Conservation (phyloP, 2,329 filamentous ascomycete species). For the Trichoderma cornu-damae region DNA sequence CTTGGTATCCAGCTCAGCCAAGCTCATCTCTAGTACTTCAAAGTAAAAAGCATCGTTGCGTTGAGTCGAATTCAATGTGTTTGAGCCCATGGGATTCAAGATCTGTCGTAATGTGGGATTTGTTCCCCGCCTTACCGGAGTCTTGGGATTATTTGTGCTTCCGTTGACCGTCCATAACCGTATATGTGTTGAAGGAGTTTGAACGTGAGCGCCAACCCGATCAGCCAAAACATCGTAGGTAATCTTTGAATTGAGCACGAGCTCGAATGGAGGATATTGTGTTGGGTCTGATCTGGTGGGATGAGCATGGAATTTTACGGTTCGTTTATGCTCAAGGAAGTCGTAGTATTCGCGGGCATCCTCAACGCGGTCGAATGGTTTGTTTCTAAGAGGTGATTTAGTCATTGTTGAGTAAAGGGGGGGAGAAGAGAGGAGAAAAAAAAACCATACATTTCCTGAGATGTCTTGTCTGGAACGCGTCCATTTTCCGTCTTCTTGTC, state of each 20-base stretch:
- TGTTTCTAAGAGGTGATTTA: slow-evolving; percentile 20
- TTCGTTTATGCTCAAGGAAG: slow-evolving; percentile 78
- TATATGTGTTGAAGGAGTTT: slow-evolving; percentile 76
- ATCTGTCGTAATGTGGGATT: slow-evolving; percentile 73
- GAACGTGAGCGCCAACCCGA: slow-evolving; percentile 73
- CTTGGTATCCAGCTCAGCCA: slow-evolving; percentile 89
- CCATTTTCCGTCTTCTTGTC: slow-evolving; percentile 41
- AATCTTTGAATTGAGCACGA: slow-evolving; percentile 82
- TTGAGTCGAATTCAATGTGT: slow-evolving; percentile 65
- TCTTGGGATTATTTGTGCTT: slow-evolving; percentile 70
- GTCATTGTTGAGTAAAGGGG: not conserved
- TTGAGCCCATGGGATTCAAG: slow-evolving; percentile 63
- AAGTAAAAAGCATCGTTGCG: slow-evolving; percentile 78
- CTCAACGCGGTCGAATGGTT: slow-evolving; percentile 48
- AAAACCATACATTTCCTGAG: slow-evolving; percentile 31
- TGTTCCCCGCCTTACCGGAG: slow-evolving; percentile 66
- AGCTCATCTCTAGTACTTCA: slow-evolving; percentile 88
- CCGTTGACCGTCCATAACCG: slow-evolving; percentile 85
- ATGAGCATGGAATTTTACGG: slow-evolving; percentile 70
- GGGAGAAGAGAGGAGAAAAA: not conserved
- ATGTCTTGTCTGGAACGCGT: slow-evolving; percentile 27
- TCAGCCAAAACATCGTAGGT: slow-evolving; percentile 81
- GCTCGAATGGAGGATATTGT: slow-evolving; percentile 62
- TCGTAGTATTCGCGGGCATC: slow-evolving; percentile 89
- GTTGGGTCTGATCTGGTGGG: slow-evolving; percentile 50